Evolutionary conservation across 306 rosid genomes (phyloP), one percentile per base, ranked within the genome.

Genomic region (Casuarina equisetifolia): DNA sequence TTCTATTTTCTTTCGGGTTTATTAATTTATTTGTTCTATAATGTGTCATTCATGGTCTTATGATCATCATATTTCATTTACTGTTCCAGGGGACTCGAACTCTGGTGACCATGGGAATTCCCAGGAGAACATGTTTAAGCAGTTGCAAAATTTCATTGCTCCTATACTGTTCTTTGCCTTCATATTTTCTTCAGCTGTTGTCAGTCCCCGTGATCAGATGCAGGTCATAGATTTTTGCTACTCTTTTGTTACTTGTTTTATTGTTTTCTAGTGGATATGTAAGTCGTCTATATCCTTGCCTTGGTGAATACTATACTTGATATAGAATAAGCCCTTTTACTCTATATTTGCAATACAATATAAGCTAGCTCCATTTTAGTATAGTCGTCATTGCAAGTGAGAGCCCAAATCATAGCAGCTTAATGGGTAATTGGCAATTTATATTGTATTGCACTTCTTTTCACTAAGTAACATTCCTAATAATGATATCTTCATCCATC

Each of bases 91-190:
- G 2, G 85, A 81, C 19, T 79, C 89, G 25, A 81, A 70, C 55
- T 54, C 87, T 0, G 87, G 84, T 54, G 84, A 81, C 19, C 78
- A 78, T 20, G 87, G 80, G 71, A 81, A 61, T 75, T 84, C 79
- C 80, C 86, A 78, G 69, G 86, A 86, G 38, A 53, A 76, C 11
- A 45, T 80, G 58, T 38, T 80, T 76, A 86, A 39, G 78, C 80
- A 78, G 63, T 74, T 82, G 20, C 84, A 75, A 54, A 84, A 59
- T 68, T 70, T 82, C n/a, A 4, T 82, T 9, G 58, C 82, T 49
- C 87, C 89, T 5, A 69, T 86, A 63, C 3, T 86, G 64, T 77
- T 82, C 50, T 25, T 89, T 38, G 87, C 80, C 39, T 77, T 86
- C 68, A 76, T 86, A 62, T 71, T 77, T 77, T 83, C 88, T 15